Percentiles rank a stretch among this genome's conserved stretches.
These are phyloP conservation scores for Solioccasus polychromus DNA, from an alignment of 768 basidiomycete species.

Conservation along the genomic window DNA sequence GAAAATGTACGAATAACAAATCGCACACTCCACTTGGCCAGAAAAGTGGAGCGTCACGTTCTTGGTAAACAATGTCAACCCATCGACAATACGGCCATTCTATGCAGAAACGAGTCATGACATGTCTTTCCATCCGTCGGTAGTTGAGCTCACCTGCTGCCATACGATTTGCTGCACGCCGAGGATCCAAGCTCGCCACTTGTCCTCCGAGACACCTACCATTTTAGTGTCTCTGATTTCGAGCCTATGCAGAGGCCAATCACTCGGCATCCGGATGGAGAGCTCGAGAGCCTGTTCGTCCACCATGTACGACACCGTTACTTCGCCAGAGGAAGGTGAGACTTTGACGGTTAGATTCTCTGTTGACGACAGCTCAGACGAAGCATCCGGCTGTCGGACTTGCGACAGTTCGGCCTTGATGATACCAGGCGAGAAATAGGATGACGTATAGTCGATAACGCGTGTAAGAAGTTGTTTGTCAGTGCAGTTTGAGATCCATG, in stretches of 20 bases:
- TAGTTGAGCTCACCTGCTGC: slow-evolving; percentile 60
- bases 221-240: slow-evolving; percentile 83
- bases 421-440: slow-evolving; percentile 86
- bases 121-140: not conserved
- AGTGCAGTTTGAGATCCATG: slow-evolving; percentile 84
- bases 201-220: slow-evolving; percentile 85
- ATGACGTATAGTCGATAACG: slow-evolving; percentile 74
- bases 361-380: slow-evolving; percentile 55
- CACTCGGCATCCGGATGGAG: slow-evolving; percentile 75
- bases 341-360: slow-evolving; percentile 84
- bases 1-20: slow-evolving; percentile 80
- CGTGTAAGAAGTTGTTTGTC: slow-evolving; percentile 83
- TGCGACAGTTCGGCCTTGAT: slow-evolving; percentile 79
- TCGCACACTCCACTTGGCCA: slow-evolving; percentile 94
- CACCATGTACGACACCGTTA: slow-evolving; percentile 78
- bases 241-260: slow-evolving; percentile 87
- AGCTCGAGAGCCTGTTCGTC: slow-evolving; percentile 96
- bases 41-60: slow-evolving; percentile 93
- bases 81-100: slow-evolving; percentile 91
- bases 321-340: slow-evolving; percentile 68
- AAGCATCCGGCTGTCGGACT: slow-evolving; percentile 53
- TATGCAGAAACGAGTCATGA: slow-evolving; percentile 27
- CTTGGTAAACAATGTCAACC: slow-evolving; percentile 85
- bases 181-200: slow-evolving; percentile 92
- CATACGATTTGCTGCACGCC: slow-evolving; percentile 89